These are phyloP conservation scores for Ceratocystis ficicola DNA, from an alignment of 2,329 filamentous ascomycete genomes.

Conservation along the genomic window DNA sequence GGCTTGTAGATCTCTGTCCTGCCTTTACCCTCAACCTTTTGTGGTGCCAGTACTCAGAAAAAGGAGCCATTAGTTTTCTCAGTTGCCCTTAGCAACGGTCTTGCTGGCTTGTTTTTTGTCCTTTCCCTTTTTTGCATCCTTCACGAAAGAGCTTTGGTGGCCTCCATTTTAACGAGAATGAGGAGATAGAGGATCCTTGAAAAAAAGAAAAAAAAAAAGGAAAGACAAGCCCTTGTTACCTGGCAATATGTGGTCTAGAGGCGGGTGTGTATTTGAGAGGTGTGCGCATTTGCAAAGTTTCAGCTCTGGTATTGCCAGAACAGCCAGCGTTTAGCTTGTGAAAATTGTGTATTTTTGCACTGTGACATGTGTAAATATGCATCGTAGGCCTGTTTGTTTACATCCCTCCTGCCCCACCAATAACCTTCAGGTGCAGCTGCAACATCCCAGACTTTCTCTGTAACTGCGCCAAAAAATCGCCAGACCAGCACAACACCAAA, in stretches of 20 bases:
- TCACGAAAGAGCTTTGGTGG: constrained; percentile 5
- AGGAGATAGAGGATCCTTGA: not conserved
- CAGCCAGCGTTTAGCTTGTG: not conserved
- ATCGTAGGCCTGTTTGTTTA: constrained; percentile 15
- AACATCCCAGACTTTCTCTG: not conserved
- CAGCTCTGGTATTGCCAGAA: too few species aligned
- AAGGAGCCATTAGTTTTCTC: not conserved
- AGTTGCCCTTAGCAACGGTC: not conserved
- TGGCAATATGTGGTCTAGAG: not conserved
- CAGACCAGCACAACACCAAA: not conserved
- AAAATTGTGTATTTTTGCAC: not conserved
- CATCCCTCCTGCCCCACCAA: constrained; percentile 10
- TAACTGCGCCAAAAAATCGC: constrained; percentile 10
- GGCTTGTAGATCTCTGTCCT: not conserved
- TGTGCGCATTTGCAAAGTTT: too few species aligned
- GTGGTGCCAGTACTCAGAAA: not conserved
- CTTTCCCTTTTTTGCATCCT: constrained; percentile 5
- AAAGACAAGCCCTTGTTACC: not conserved
- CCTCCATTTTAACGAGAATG: constrained; percentile 10
- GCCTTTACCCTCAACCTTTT: not conserved
- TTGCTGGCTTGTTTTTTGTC: not conserved
- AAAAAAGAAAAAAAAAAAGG: not conserved
- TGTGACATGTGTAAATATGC: not conserved
- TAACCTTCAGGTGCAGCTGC: constrained; percentile 3
- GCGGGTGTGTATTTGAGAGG: not conserved